Conservation (phyloP, 352 stramenopile genomes). For the Globisporangium cystogenes region DNA sequence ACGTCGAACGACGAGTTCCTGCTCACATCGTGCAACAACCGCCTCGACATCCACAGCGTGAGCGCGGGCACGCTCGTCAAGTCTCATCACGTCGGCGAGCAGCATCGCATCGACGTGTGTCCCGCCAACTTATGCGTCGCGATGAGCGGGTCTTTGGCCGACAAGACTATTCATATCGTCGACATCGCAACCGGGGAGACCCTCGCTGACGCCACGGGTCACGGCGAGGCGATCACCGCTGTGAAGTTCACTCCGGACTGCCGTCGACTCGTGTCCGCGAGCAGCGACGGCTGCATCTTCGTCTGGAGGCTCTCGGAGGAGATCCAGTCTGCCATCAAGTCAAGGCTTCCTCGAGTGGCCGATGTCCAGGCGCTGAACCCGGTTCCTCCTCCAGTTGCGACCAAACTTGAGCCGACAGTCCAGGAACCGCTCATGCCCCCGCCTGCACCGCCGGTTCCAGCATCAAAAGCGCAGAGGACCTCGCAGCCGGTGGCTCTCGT, state of each 20-base stretch:
- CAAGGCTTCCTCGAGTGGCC: slow-evolving; percentile 30
- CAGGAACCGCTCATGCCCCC: slow-evolving; percentile 22
- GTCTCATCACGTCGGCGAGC: slow-evolving; percentile 62
- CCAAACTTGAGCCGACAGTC: slow-evolving; percentile 4
- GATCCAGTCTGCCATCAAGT: slow-evolving; percentile 65
- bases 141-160: slow-evolving; percentile 70
- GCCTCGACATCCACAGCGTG: slow-evolving; percentile 68
- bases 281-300: slow-evolving; percentile 84
- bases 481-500: neutral
- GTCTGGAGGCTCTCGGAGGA: slow-evolving; percentile 82
- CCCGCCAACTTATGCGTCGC: slow-evolving; percentile 68
- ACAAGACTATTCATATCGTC: slow-evolving; percentile 85
- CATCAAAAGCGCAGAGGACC: slow-evolving; percentile 2
- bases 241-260: slow-evolving; percentile 87
- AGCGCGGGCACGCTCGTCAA: slow-evolving; percentile 53
- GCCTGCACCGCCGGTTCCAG: slow-evolving; percentile 15
- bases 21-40: slow-evolving; percentile 73
- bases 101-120: slow-evolving; percentile 64
- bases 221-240: slow-evolving; percentile 79
- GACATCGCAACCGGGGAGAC: slow-evolving; percentile 78
- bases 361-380: slow-evolving; percentile 24
- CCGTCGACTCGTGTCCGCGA: slow-evolving; percentile 72
- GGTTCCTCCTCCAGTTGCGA: slow-evolving; percentile 12
- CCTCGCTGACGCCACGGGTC: slow-evolving; percentile 68
- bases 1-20: slow-evolving; percentile 64